Percentiles rank a stretch among this genome's conserved stretches.
phyloP scores from a whole-genome alignment of 371 early-diverging fungal genomes.

The Batkoa obscura region DNA sequence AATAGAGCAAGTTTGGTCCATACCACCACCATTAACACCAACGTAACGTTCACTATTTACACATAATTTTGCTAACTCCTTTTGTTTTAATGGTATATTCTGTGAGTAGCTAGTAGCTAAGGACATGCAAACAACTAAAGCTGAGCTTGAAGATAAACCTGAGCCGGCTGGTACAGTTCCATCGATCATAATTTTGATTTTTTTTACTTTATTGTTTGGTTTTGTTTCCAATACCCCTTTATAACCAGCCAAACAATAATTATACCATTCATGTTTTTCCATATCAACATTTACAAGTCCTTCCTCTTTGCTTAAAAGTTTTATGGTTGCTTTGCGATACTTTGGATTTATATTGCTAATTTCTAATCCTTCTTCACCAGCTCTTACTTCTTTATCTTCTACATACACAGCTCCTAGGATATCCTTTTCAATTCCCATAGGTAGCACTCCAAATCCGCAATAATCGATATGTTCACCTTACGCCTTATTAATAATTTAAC shows the following conservation, averaged over 20 bases:
- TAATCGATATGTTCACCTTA: slow-evolving; percentile 82
- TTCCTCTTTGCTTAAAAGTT: slow-evolving; percentile 19
- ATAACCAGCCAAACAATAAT: slow-evolving; percentile 5
- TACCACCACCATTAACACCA: slow-evolving; percentile 67
- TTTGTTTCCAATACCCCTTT: slow-evolving; percentile 47
- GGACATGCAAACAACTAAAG: slow-evolving; percentile 61
- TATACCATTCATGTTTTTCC: neutral
- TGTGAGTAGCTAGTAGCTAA: slow-evolving; percentile 45
- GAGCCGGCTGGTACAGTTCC: slow-evolving; percentile 70
- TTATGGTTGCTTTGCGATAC: slow-evolving; percentile 39
- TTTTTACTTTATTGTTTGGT: slow-evolving; percentile 27
- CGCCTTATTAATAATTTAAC: no score
- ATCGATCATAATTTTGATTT: slow-evolving; percentile 46
- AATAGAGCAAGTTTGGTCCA: slow-evolving; percentile 86
- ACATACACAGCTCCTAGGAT: slow-evolving; percentile 50
- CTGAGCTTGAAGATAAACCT: slow-evolving; percentile 71
- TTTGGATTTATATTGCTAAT: slow-evolving; percentile 40
- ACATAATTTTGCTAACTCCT: slow-evolving; percentile 40
- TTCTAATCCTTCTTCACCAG: slow-evolving; percentile 20
- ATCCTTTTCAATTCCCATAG: slow-evolving; percentile 89
- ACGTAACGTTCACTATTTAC: slow-evolving; percentile 65
- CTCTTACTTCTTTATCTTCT: slow-evolving; percentile 5
- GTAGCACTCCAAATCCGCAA: slow-evolving; percentile 80
- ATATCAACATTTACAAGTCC: slow-evolving; percentile 44
- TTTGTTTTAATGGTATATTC: slow-evolving; percentile 8